These are phyloP conservation scores for Phytophthora europaea DNA, from an alignment of 352 stramenopile species.

Conservation along the genomic window DNA sequence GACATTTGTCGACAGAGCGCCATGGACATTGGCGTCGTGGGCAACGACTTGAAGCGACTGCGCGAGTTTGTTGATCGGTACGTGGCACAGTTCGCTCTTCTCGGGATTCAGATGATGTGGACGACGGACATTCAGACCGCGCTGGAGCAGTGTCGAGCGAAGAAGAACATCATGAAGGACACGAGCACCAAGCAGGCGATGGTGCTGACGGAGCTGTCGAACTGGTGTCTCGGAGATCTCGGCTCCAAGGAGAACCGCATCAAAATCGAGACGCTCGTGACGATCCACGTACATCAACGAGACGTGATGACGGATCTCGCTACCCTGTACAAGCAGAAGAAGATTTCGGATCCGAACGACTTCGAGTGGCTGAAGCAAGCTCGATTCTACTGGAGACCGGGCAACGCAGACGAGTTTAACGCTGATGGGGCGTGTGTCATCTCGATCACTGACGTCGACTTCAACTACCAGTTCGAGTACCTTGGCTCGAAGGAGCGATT, in stretches of 20 bases:
- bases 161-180: constrained; percentile 99
- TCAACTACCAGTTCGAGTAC: constrained; percentile 99
- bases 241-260: constrained; percentile 97
- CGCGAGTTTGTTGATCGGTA: constrained; percentile 96
- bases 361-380: constrained; percentile 99
- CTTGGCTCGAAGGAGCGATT: constrained; percentile 97
- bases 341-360: constrained; percentile 97
- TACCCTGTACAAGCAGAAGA: constrained; percentile 96
- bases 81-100: constrained; percentile 95
- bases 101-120: constrained; percentile 98
- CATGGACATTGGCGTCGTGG: constrained; percentile 92
- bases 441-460: constrained; percentile 98
- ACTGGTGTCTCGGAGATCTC: constrained; percentile 97
- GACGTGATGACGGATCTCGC: constrained; percentile 97
- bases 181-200: constrained; percentile 95
- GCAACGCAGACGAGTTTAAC: constrained; percentile 95
- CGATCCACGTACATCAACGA: constrained; percentile 98
- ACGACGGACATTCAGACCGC: constrained; percentile 96
- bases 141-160: constrained; percentile 95
- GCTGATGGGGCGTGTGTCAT: constrained; percentile 96
- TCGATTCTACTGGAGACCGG: constrained; percentile 98
- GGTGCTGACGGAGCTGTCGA: constrained; percentile 95
- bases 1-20: constrained; percentile 96
- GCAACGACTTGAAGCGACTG: constrained; percentile 93
- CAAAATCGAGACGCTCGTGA: constrained; percentile 99